Conservation (phyloP, 305 asterid species). For the Fraxinus latifolia region DNA sequence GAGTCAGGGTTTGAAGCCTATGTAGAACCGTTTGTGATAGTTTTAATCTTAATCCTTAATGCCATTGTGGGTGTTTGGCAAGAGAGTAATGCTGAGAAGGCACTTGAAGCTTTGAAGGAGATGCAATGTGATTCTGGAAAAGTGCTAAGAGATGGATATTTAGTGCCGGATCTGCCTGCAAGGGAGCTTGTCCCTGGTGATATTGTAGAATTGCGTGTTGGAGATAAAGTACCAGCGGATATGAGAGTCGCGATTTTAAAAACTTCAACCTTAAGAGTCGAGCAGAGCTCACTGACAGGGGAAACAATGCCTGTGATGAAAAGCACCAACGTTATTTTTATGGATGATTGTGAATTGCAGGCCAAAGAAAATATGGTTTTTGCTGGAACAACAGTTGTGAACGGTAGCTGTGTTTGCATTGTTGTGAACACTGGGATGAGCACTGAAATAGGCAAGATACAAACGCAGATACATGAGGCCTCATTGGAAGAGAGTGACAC, state of each 20-base stretch:
- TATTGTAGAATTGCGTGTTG: conserved; percentile 75
- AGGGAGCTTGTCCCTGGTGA: conserved; percentile 93
- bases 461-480: conserved; percentile 82
- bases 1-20: conserved; percentile 56
- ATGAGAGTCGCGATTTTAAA: conserved; percentile 66
- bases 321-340: conserved; percentile 39
- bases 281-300: conserved; percentile 86
- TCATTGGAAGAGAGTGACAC: conserved; percentile 70
- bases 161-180: conserved; percentile 69
- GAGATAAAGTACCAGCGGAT: conserved; percentile 90
- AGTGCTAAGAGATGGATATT: conserved; percentile 69
- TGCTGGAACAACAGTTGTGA: conserved; percentile 86
- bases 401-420: conserved; percentile 68
- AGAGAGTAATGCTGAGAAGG: conserved; percentile 86
- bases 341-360: conserved; percentile 77
- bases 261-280: conserved; percentile 71
- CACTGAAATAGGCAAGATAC: conserved; percentile 82
- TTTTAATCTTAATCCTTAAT: conserved; percentile 66
- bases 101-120: conserved; percentile 82
- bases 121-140: conserved; percentile 74
- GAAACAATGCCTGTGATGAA: conserved; percentile 81
- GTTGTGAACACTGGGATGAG: conserved; percentile 69
- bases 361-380: conserved; percentile 82
- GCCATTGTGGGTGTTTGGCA: conserved; percentile 97
- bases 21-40: conserved; percentile 83